Evolutionary conservation across 495 filamentous ascomycete species (phyloP).

Genomic region (Schizothecium vesticola): DNA sequence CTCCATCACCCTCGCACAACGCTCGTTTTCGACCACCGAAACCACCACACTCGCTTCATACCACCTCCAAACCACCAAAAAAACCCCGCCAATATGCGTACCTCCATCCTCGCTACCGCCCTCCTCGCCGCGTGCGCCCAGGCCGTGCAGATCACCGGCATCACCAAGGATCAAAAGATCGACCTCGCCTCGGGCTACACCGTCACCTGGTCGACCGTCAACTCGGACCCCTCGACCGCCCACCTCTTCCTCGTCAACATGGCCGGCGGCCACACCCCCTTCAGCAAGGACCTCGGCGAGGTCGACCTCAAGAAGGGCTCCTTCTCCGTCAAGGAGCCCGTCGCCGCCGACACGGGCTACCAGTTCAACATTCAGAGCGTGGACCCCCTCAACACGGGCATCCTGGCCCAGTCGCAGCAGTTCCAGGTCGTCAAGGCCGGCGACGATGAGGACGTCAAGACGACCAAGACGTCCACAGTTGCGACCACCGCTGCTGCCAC

Average conservation of each 20-base stretch:
- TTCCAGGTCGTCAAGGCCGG: slow-evolving; percentile 17
- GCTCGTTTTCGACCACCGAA: neutral
- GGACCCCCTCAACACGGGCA: slow-evolving; percentile 19
- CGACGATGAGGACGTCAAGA: neutral
- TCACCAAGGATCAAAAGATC: slow-evolving; percentile 21
- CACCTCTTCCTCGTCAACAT: slow-evolving; percentile 30
- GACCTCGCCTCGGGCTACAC: slow-evolving; percentile 19
- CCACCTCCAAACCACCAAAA: neutral
- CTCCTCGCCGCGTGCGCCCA: slow-evolving; percentile 17
- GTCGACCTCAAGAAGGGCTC: slow-evolving; percentile 23
- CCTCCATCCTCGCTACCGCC: slow-evolving; percentile 14
- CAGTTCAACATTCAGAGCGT: slow-evolving; percentile 32
- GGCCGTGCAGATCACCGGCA: slow-evolving; percentile 26
- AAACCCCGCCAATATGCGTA: slow-evolving; percentile 20
- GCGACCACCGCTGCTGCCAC: neutral
- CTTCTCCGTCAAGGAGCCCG: slow-evolving; percentile 11
- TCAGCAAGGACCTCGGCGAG: slow-evolving; percentile 25
- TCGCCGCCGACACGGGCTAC: slow-evolving; percentile 17
- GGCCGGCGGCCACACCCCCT: slow-evolving; percentile 27
- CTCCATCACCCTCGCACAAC: neutral
- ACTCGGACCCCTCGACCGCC: slow-evolving; percentile 22
- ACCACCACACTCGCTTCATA: slow-evolving; percentile 1
- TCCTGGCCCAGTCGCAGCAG: slow-evolving; percentile 29
- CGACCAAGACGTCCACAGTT: slow-evolving; percentile 3
- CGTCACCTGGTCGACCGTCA: slow-evolving; percentile 25